A percentile compares a stretch with the other conserved stretches of the same genome.
phyloP scores from a whole-genome alignment of 2,329 filamentous ascomycete species.

The Colletotrichum sp. region DNA sequence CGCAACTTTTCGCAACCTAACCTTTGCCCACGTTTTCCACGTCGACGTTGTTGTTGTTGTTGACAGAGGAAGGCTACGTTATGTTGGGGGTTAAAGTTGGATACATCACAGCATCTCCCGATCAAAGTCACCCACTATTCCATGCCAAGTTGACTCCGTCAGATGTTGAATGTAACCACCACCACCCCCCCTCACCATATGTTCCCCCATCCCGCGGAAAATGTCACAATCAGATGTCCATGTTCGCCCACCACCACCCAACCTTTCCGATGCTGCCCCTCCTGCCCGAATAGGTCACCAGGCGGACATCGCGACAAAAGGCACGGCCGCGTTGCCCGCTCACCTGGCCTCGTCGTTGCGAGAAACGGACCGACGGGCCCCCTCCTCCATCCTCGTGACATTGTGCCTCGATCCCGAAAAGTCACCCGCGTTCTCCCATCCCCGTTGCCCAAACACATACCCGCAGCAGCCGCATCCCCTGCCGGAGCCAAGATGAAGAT shows the following conservation, averaged over 20 bases:
- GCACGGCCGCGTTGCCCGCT: background rate
- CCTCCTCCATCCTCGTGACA: slow-evolving; percentile 3
- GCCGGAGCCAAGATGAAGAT: slow-evolving; percentile 4
- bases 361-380: slow-evolving; percentile 2
- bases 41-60: background rate
- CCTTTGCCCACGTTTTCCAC: background rate
- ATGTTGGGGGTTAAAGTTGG: background rate
- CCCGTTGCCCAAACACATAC: background rate
- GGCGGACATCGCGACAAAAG: slow-evolving; percentile 5
- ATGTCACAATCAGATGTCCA: background rate
- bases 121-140: background rate
- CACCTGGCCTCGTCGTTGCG: background rate
- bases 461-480: background rate
- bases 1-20: background rate
- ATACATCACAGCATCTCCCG: background rate
- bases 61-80: background rate
- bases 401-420: background rate
- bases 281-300: background rate
- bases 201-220: background rate
- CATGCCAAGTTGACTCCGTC: background rate
- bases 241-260: background rate
- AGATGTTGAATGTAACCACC: background rate
- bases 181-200: background rate
- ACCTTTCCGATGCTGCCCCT: background rate
- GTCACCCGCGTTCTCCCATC: background rate